phyloP scores from a whole-genome alignment of 441 rosid species.

The Mallotus japonicus region DNA sequence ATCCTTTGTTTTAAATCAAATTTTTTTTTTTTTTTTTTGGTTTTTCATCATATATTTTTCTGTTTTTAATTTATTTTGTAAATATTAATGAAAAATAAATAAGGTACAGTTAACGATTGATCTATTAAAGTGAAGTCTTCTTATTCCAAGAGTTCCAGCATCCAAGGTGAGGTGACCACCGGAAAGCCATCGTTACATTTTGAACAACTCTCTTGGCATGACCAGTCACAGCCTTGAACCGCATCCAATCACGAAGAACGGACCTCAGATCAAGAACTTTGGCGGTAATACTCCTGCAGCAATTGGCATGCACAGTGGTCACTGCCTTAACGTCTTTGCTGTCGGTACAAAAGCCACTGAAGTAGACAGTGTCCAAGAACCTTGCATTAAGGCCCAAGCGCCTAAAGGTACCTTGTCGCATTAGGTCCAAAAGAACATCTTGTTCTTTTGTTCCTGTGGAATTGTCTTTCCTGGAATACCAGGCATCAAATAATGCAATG shows the following conservation, averaged over 20 bases:
- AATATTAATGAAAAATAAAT: too few relatives aligned
- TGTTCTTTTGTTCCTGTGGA: conserved; percentile 66
- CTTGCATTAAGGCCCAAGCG: conserved; percentile 36
- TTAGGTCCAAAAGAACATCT: conserved; percentile 50
- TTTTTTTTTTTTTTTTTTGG: too few relatives aligned
- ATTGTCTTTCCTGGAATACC: conserved; percentile 60
- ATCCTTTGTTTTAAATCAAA: too few relatives aligned
- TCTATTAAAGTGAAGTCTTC: background rate
- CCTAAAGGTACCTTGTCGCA: conserved; percentile 34
- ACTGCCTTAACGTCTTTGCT: conserved; percentile 48
- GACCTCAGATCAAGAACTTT: conserved; percentile 53
- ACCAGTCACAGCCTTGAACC: conserved; percentile 24
- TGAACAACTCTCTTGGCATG: background rate
- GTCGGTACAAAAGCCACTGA: conserved; percentile 70
- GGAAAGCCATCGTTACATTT: conserved; percentile 14
- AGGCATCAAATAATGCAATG: conserved; percentile 47
- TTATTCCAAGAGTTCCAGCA: conserved; percentile 50
- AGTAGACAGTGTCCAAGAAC: conserved; percentile 47
- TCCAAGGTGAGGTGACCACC: conserved; percentile 44
- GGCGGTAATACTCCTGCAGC: conserved; percentile 65
- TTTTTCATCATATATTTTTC: too few relatives aligned
- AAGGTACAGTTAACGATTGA: background rate
- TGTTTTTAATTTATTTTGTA: too few relatives aligned
- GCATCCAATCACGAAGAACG: conserved; percentile 69
- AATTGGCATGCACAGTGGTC: conserved; percentile 72